phyloP scores from a whole-genome alignment of 306 rosid genomes.

The Lathyrus tuberosus region DNA sequence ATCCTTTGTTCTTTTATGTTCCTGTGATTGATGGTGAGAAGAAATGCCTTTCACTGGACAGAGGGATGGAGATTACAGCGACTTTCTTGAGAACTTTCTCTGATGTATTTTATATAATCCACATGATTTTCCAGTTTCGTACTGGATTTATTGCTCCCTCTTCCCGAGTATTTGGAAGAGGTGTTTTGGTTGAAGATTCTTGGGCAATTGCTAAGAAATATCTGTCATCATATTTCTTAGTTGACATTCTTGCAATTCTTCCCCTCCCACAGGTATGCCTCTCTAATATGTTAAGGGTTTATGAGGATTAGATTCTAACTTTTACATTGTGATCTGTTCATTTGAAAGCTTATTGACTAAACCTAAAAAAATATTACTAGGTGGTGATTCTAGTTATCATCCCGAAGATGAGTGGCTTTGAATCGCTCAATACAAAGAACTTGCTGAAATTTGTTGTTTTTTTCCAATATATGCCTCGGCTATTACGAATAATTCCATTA shows the following conservation, averaged over 20 bases:
- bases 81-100: slow-evolving; percentile 73
- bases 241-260: slow-evolving; percentile 80
- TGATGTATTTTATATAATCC: slow-evolving; percentile 70
- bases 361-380: slow-evolving; percentile 45
- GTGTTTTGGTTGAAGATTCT: slow-evolving; percentile 80
- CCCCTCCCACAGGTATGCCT: slow-evolving; percentile 76
- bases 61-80: slow-evolving; percentile 68
- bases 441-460: slow-evolving; percentile 51
- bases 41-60: slow-evolving; percentile 69
- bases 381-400: slow-evolving; percentile 63
- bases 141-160: slow-evolving; percentile 90
- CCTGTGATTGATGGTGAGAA: slow-evolving; percentile 62
- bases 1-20: slow-evolving; percentile 84
- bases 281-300: slow-evolving; percentile 21
- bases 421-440: slow-evolving; percentile 48
- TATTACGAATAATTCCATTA: slow-evolving; percentile 67
- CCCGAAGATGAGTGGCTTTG: slow-evolving; percentile 30
- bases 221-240: slow-evolving; percentile 70
- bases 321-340: slow-evolving; percentile 16
- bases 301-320: slow-evolving; percentile 1
- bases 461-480: slow-evolving; percentile 77
- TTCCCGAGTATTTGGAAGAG: slow-evolving; percentile 92
- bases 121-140: slow-evolving; percentile 74
- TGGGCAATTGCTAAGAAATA: slow-evolving; percentile 79
- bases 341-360: slow-evolving; percentile 31